These are phyloP conservation scores for Fistulifera pelliculosa DNA, from an alignment of 108 stramenopile genomes.

Conservation along the genomic window DNA sequence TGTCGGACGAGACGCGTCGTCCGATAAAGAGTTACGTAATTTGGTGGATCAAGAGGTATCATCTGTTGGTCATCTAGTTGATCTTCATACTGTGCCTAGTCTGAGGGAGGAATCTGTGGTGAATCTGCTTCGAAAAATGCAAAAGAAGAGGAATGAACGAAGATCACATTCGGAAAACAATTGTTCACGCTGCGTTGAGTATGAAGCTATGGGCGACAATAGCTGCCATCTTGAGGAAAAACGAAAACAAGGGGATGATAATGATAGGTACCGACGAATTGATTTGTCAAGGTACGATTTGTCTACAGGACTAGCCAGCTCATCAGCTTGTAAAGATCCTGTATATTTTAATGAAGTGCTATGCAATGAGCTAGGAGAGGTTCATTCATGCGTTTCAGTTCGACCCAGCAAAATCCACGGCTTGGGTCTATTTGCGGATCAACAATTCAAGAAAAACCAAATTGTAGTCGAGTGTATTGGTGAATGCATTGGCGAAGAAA, in stretches of 20 bases:
- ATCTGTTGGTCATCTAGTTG: constrained; percentile 28
- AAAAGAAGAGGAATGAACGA: background rate
- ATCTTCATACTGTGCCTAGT: constrained; percentile 46
- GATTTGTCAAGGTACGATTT: constrained; percentile 49
- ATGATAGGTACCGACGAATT: constrained; percentile 37
- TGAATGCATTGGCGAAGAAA: constrained; percentile 77
- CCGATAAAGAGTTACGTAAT: constrained; percentile 51
- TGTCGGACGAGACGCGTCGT: constrained; percentile 28
- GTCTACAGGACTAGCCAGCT: constrained; percentile 61
- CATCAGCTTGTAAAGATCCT: constrained; percentile 28
- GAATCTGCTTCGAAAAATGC: constrained; percentile 33
- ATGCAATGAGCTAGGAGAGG: constrained; percentile 16
- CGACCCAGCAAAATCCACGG: constrained; percentile 69
- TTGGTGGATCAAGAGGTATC: constrained; percentile 42
- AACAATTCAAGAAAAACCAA: constrained; percentile 60
- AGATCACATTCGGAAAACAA: no score
- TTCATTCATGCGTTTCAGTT: constrained; percentile 51
- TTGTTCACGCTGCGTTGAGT: no score
- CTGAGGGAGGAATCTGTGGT: constrained; percentile 64
- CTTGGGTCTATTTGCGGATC: constrained; percentile 72
- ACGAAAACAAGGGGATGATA: constrained; percentile 24
- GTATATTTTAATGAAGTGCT: constrained; percentile 5
- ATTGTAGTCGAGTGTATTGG: constrained; percentile 95
- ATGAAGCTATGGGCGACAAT: no score
- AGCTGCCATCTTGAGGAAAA: constrained; percentile 7